Base-by-base conservation (phyloP, 805 yeast species). In the Kodamaea kakaduensis region DNA sequence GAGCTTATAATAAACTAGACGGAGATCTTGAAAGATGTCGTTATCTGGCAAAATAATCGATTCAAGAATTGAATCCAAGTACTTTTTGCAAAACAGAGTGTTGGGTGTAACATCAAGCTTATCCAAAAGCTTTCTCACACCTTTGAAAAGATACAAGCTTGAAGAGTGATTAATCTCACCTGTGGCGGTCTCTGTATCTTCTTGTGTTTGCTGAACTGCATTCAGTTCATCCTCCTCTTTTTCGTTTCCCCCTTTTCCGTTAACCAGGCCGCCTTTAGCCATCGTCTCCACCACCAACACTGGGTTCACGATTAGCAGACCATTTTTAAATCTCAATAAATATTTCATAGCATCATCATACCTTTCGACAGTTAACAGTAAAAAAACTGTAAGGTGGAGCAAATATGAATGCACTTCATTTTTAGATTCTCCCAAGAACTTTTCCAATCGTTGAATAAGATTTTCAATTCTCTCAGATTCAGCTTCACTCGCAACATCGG, bases 271-370 rank as follows among this genome's bases (percentile, higher is more conserved):
- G n/a, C n/a, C n/a, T n/a, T n/a, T n/a, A 6, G 16, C 19, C 3
- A 48, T 27, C 1, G 47, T 18, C 8, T 37, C 19, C 9, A 44
- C 16, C 3, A 45, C 41, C 17, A 48, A 37, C 3, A 36, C 17
- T 7, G 54, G 51, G 23, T 45, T 36, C 6, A 48, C 24, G 14
- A 43, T 17, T 9, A 48, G 32, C 5, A 34, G 26, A 9, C 45
- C 47, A 15, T 29, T 25, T 29, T 41, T 44, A 32, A 44, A 32
- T 15, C 48, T 29, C 3, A 30, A 30, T 17, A 40, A 21, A 24
- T 40, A 42, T 26, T 34, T 39, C 20, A 34, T 25, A 8, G 31
- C 19, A 3, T 13, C 23, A 4, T 34, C 40, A 17, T 25, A 18
- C 10, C 35, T 25, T 3, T 31, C 37, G 10, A n/a, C 20, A 9